A percentile compares a stretch with the other conserved stretches of the same genome.
Evolutionary conservation across 345 rosid species (phyloP).

Genomic region (Citropsis articulata): DNA sequence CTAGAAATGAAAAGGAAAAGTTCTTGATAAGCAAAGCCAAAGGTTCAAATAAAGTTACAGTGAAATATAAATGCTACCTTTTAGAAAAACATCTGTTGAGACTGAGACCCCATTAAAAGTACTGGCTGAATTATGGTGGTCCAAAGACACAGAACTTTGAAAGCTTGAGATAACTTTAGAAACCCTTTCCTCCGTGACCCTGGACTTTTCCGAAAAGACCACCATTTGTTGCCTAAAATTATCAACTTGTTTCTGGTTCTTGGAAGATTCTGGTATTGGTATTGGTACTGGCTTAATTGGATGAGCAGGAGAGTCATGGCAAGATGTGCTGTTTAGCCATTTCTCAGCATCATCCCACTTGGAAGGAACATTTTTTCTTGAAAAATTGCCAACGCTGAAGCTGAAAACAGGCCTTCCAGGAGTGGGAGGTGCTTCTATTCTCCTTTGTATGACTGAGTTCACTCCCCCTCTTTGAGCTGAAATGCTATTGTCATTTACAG

Average conservation of each 20-base stretch:
- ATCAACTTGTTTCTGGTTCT: slow-evolving; percentile 35
- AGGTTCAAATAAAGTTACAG: slow-evolving; percentile 11
- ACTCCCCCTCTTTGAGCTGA: slow-evolving; percentile 54
- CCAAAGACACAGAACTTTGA: slow-evolving; percentile 32
- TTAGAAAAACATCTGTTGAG: slow-evolving; percentile 50
- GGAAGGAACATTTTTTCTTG: slow-evolving; percentile 79
- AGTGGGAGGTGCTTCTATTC: slow-evolving; percentile 65
- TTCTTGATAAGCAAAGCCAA: background rate
- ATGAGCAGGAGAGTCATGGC: slow-evolving; percentile 73
- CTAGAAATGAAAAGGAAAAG: slow-evolving; percentile 15
- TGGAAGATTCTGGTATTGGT: slow-evolving; percentile 28
- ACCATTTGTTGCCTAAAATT: slow-evolving; percentile 39
- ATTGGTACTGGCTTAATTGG: slow-evolving; percentile 32
- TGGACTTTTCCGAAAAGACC: slow-evolving; percentile 62
- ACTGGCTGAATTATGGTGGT: slow-evolving; percentile 28
- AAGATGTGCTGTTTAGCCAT: slow-evolving; percentile 62
- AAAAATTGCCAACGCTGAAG: slow-evolving; percentile 48
- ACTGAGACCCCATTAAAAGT: slow-evolving; percentile 44
- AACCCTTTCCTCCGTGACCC: slow-evolving; percentile 50
- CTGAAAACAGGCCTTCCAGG: slow-evolving; percentile 84
- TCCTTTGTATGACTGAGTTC: slow-evolving; percentile 43
- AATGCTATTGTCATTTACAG: slow-evolving; percentile 34
- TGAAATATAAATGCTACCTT: slow-evolving; percentile 41
- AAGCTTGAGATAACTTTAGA: slow-evolving; percentile 33
- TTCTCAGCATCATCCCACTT: slow-evolving; percentile 97